Conservation (phyloP, 225 moss, liverwort and hornwort species). For the Climacium dendroides region DNA sequence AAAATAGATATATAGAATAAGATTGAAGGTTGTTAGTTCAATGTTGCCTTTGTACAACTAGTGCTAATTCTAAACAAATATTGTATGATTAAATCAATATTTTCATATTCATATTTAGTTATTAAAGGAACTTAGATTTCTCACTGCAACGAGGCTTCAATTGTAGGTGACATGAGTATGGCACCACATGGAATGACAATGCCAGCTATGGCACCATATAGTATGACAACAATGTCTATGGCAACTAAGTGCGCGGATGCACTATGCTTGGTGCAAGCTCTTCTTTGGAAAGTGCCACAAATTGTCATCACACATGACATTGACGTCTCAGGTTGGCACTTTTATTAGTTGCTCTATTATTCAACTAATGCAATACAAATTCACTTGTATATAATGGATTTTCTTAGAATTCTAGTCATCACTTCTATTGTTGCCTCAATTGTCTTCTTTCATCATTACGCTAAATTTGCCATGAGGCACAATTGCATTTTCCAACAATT, state of each 20-base stretch:
- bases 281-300: conserved; percentile 33
- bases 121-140: background rate
- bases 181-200: background rate
- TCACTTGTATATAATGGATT: background rate
- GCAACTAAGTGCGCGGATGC: conserved; percentile 19
- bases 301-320: conserved; percentile 47
- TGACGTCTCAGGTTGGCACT: conserved; percentile 23
- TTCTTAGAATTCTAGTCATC: fast-evolving
- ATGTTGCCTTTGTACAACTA: background rate
- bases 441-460: no score
- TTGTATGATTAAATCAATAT: no score
- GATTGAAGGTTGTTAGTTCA: background rate
- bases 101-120: no score
- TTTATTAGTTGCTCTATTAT: background rate
- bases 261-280: conserved; percentile 49
- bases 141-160: background rate
- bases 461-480: background rate
- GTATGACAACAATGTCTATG: background rate
- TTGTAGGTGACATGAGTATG: background rate
- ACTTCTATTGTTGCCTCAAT: background rate
- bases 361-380: background rate
- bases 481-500: background rate
- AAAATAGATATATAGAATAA: background rate
- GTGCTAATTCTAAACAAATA: background rate
- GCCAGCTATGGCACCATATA: background rate